Conservation (phyloP, 2,329 filamentous ascomycete species). For the Botrytis tulipae region DNA sequence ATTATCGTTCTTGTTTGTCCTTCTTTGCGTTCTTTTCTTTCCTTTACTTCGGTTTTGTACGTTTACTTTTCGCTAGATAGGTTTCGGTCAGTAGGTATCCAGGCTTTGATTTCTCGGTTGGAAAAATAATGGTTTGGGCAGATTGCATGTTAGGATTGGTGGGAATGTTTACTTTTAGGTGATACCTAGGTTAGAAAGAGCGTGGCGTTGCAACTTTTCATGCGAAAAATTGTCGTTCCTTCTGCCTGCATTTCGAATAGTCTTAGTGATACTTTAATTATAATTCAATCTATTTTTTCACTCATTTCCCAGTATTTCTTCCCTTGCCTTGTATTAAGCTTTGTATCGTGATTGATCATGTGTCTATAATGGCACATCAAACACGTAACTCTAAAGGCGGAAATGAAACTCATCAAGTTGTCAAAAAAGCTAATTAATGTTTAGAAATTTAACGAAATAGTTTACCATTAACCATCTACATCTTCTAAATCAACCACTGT, state of each 20-base stretch:
- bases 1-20: neutral
- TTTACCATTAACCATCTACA: neutral
- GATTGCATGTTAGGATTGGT: neutral
- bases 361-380: neutral
- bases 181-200: neutral
- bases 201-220: neutral
- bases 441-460: neutral
- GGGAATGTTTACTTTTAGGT: neutral
- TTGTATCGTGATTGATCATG: neutral
- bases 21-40: neutral
- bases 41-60: neutral
- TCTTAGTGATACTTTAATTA: neutral
- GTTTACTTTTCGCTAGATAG: neutral
- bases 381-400: too few relatives aligned
- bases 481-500: neutral
- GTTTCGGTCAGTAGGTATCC: neutral
- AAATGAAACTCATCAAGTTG: neutral
- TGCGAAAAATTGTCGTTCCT: neutral
- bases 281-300: neutral
- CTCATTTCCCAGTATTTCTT: rapidly evolving
- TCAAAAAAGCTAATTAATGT: neutral
- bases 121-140: neutral
- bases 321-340: too few relatives aligned
- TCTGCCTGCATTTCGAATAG: neutral
- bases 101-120: neutral